These are phyloP conservation scores for Kwoniella shandongensis DNA, from an alignment of 768 basidiomycete genomes.

Conservation along the genomic window DNA sequence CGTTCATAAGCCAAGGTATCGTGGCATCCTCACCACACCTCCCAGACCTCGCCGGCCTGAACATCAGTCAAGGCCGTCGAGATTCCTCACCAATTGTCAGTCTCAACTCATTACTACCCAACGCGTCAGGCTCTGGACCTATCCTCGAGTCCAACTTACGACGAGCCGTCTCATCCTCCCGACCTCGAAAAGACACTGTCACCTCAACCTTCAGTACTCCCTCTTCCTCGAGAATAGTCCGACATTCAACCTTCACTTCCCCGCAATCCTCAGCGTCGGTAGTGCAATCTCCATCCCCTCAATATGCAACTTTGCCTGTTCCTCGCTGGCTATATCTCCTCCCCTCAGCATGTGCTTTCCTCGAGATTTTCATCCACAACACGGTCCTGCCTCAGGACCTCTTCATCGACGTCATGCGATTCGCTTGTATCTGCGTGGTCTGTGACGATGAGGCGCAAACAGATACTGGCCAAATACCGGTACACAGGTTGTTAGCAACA, in stretches of 20 bases:
- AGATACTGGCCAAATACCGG: slow-evolving; percentile 21
- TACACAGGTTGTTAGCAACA: slow-evolving; percentile 22
- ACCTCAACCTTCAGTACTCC: slow-evolving; percentile 17
- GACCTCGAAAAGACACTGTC: slow-evolving; percentile 10
- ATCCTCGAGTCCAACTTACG: slow-evolving; percentile 4
- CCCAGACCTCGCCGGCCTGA: slow-evolving; percentile 11
- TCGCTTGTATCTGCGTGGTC: slow-evolving; percentile 35
- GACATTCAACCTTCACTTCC: slow-evolving; percentile 19
- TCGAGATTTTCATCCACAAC: slow-evolving; percentile 29
- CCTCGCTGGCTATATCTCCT: slow-evolving; percentile 32
- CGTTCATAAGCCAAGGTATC: slow-evolving; percentile 37
- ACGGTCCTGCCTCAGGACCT: slow-evolving; percentile 26
- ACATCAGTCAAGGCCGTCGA: slow-evolving; percentile 9
- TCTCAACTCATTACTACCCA: slow-evolving; percentile 25
- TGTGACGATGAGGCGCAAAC: slow-evolving; percentile 28
- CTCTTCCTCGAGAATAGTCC: slow-evolving; percentile 13
- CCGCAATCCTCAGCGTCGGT: slow-evolving; percentile 18
- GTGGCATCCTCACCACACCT: slow-evolving; percentile 15
- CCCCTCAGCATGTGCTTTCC: slow-evolving; percentile 24
- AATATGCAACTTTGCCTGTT: slow-evolving; percentile 3
- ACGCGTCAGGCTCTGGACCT: not conserved
- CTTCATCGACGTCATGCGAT: slow-evolving; percentile 29
- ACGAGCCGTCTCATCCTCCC: slow-evolving; percentile 9
- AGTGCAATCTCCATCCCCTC: slow-evolving; percentile 16
- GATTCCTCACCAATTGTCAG: slow-evolving; percentile 16